Conservation (phyloP, 177 flowering plant species). For the Vitis hybrid region DNA sequence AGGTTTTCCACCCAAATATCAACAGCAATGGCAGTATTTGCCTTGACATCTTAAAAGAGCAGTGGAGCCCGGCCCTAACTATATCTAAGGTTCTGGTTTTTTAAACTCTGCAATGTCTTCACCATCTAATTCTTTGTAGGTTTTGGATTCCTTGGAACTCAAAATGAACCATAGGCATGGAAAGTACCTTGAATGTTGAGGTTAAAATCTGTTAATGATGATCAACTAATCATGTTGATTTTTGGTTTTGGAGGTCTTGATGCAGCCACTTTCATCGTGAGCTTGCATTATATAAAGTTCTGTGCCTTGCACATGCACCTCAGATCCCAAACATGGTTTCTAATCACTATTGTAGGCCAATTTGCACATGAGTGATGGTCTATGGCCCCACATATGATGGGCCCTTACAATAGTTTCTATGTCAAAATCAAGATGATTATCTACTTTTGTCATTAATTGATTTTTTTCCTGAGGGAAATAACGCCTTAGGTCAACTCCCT, state of each 20-base stretch:
- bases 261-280: not conserved
- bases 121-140: not conserved
- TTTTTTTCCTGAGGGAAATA: not conserved
- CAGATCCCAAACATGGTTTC: not conserved
- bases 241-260: not conserved
- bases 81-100: slow-evolving; percentile 63
- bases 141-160: not conserved
- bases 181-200: no score
- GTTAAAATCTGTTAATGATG: not conserved
- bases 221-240: not conserved
- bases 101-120: not conserved
- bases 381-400: not conserved
- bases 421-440: not conserved
- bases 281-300: not conserved
- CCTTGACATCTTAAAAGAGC: slow-evolving; percentile 78
- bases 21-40: slow-evolving; percentile 87
- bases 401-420: not conserved
- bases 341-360: not conserved
- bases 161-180: no score
- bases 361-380: not conserved
- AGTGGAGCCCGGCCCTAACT: slow-evolving; percentile 84
- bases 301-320: not conserved
- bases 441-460: no score
- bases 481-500: not conserved
- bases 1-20: slow-evolving; percentile 79